Evolutionary conservation across 495 filamentous ascomycete genomes (phyloP).

Genomic region (Annulohypoxylon nitens): DNA sequence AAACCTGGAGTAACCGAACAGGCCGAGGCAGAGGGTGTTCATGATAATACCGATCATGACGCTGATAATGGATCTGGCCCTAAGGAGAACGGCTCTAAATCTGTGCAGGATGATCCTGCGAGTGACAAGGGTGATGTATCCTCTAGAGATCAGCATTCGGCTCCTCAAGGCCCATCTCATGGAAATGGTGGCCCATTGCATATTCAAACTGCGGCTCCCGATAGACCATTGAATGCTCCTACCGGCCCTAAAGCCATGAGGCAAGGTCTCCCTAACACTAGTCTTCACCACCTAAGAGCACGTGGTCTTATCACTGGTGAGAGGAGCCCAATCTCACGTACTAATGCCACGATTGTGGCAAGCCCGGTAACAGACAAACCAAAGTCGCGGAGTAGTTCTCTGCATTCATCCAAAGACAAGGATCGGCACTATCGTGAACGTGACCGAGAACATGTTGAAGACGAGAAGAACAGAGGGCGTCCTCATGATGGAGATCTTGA

Average conservation of each 20-base stretch:
- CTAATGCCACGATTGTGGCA: slow-evolving; percentile 48
- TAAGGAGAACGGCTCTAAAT: slow-evolving; percentile 41
- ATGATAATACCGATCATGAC: slow-evolving; percentile 41
- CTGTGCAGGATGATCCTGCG: slow-evolving; percentile 43
- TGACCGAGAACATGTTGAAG: slow-evolving; percentile 51
- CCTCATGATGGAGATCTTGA: slow-evolving; percentile 49
- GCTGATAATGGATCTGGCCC: slow-evolving; percentile 32
- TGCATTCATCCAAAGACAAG: slow-evolving; percentile 49
- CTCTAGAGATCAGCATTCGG: slow-evolving; percentile 47
- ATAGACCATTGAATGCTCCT: slow-evolving; percentile 76
- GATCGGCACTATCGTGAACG: slow-evolving; percentile 51
- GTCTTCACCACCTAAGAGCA: slow-evolving; percentile 66
- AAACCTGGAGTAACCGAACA: slow-evolving; percentile 41
- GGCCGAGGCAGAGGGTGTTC: slow-evolving; percentile 20
- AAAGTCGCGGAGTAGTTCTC: slow-evolving; percentile 60
- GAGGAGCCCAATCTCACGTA: slow-evolving; percentile 53
- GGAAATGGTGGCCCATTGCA: slow-evolving; percentile 41
- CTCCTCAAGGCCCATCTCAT: slow-evolving; percentile 42
- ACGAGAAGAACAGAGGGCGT: slow-evolving; percentile 44
- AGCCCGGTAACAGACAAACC: slow-evolving; percentile 51
- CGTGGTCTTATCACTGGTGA: slow-evolving; percentile 60
- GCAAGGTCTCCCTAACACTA: slow-evolving; percentile 83
- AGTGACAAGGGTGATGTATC: slow-evolving; percentile 51
- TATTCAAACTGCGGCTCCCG: slow-evolving; percentile 50
- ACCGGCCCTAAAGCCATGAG: slow-evolving; percentile 95